These are phyloP conservation scores for Beauveria caledonica DNA, from an alignment of 2,329 filamentous ascomycete species.

Conservation along the genomic window DNA sequence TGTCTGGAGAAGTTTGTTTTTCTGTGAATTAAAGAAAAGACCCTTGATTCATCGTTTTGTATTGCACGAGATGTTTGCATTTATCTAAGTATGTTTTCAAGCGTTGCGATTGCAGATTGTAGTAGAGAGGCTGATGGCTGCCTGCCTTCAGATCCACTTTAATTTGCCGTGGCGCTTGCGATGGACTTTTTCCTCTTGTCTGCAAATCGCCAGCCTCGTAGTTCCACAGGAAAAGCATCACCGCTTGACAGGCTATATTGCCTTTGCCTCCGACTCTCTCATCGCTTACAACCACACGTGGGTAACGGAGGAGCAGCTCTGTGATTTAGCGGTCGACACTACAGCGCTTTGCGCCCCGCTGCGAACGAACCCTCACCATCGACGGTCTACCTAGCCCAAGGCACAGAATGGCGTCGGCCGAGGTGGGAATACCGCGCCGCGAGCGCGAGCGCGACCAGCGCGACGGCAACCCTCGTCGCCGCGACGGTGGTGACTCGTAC, in stretches of 20 bases:
- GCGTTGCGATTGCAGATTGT: neutral
- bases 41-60: neutral
- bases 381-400: neutral
- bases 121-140: neutral
- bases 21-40: neutral
- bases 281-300: too few species aligned
- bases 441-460: conserved; percentile 24
- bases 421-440: conserved; percentile 33
- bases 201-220: neutral
- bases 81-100: neutral
- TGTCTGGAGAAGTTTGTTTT: too few species aligned
- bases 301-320: neutral
- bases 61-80: neutral
- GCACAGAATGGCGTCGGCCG: conserved; percentile 36
- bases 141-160: neutral
- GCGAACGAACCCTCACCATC: neutral
- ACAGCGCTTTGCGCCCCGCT: neutral
- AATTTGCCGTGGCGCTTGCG: conserved; percentile 1
- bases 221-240: neutral
- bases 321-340: neutral
- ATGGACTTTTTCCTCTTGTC: neutral
- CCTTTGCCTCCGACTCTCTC: neutral
- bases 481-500: conserved; percentile 39
- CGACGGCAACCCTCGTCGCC: conserved; percentile 22
- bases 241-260: neutral